Evolutionary conservation across 257 asterid genomes (phyloP).

Genomic region (Solanum virginianum): DNA sequence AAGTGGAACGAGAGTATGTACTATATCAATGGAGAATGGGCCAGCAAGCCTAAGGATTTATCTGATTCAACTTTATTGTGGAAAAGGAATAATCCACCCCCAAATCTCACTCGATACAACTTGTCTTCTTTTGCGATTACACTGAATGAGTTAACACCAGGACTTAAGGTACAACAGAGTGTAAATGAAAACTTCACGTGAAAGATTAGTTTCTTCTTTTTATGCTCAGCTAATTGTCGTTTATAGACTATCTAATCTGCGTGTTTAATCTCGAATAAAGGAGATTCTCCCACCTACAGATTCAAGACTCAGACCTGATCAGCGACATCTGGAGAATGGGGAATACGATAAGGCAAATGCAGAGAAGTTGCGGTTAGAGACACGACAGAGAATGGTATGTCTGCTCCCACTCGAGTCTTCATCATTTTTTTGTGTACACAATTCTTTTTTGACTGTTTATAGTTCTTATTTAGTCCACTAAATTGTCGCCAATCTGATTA

Average conservation of each 20-base stretch:
- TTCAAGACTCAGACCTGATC: constrained; percentile 93
- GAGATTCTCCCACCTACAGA: constrained; percentile 97
- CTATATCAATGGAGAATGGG: constrained; percentile 51
- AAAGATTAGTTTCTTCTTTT: constrained; percentile 1
- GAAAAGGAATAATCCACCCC: constrained; percentile 54
- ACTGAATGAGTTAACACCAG: constrained; percentile 68
- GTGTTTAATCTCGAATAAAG: constrained; percentile 48
- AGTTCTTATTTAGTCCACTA: background rate
- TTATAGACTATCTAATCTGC: constrained; percentile 39
- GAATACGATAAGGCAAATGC: constrained; percentile 79
- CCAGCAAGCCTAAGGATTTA: constrained; percentile 36
- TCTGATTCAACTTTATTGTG: constrained; percentile 52
- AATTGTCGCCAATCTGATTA: background rate
- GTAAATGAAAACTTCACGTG: background rate
- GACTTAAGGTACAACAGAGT: constrained; percentile 53
- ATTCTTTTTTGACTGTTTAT: background rate
- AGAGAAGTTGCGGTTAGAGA: constrained; percentile 82
- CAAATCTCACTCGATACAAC: constrained; percentile 63
- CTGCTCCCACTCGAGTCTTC: background rate
- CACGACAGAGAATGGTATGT: constrained; percentile 76
- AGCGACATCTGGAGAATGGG: constrained; percentile 80
- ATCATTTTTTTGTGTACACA: background rate
- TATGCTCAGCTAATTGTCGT: constrained; percentile 14
- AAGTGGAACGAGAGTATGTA: constrained; percentile 92
- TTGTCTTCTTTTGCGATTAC: constrained; percentile 80